Evolutionary conservation across 441 rosid genomes (phyloP), one percentile per base, ranked within the genome.

Genomic region (Erysimum pusillum): DNA sequence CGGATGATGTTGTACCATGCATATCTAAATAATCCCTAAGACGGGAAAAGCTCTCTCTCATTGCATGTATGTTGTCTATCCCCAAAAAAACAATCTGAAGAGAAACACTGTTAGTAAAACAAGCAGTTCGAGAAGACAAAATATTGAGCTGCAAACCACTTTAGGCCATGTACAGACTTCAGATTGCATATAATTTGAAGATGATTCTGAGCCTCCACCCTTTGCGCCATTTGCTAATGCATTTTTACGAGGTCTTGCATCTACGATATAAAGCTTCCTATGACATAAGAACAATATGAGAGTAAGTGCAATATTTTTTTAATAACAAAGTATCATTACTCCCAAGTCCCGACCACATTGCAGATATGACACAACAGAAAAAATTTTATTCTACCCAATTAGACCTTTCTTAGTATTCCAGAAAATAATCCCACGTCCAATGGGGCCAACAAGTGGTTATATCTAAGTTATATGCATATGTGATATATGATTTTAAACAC

Each of bases 181-280:
- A 75, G 98, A 96, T 67, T 90, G 97, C 75, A 87, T 83, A 86
- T 96, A 96, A 77, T 96, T 83, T 67, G 98, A 86, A 80, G 99
- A 91, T 32, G 99, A 96, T 81, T 96, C 98, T 1, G 98, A 94
- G 80, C 99, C 99, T 82, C 99, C 99, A 77, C 99, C 99, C 96
- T 81, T 94, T 67, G 99, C 99, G 38, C 98, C 99, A 92, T 96
- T 96, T 68, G 99, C 99, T 67, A 96, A 84, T 74, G 98, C 98
- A 88, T 96, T 94, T 87, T 91, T 96, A 78, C 97, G 89, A 32
- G 99, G 98, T 83, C 99, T 91, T 63, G 99, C 99, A 81, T 96
- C 99, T 66, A 91, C 98, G 75, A 96, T 94, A 77, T 94, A 96
- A 61, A 96, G 88, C 85, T 96, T 96, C 88, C 99, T 94, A 69